Evolutionary conservation across 306 rosid genomes (phyloP).

Genomic region (Cicer chorassanicum): DNA sequence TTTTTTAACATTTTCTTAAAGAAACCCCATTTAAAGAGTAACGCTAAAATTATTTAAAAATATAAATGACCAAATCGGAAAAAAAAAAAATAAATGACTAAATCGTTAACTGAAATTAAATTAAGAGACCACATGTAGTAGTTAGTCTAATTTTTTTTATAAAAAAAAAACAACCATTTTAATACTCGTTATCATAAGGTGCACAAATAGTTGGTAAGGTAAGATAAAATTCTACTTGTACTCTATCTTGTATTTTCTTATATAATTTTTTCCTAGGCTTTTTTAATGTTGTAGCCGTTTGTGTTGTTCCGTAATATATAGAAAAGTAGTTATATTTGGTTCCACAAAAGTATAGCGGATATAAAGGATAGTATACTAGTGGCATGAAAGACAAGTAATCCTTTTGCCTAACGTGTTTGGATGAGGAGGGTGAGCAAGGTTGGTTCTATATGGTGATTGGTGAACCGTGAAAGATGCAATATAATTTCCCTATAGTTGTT

Average conservation of each 20-base stretch:
- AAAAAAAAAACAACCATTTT: too few relatives aligned
- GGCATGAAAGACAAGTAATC: constrained; percentile 41
- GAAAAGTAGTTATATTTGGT: neutral
- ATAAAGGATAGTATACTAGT: constrained; percentile 22
- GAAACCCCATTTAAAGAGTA: too few relatives aligned
- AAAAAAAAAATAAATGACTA: too few relatives aligned
- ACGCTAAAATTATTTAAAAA: too few relatives aligned
- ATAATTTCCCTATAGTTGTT: constrained; percentile 13
- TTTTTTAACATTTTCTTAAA: too few relatives aligned
- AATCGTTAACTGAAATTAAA: too few relatives aligned
- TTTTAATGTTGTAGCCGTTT: constrained; percentile 7
- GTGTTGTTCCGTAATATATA: neutral
- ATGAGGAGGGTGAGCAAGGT: constrained; percentile 32
- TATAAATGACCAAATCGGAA: too few relatives aligned
- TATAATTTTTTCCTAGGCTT: neutral
- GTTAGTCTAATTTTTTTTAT: too few relatives aligned
- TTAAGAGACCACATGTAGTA: too few relatives aligned
- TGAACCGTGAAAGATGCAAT: constrained; percentile 22
- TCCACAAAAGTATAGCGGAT: constrained; percentile 29
- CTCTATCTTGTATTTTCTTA: neutral
- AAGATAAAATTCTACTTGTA: neutral
- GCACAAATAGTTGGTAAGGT: constrained; percentile 1
- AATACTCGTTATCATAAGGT: too few relatives aligned
- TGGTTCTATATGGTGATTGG: constrained; percentile 39
- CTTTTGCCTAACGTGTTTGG: constrained; percentile 33